A percentile compares a stretch with the other conserved stretches of the same genome.
Evolutionary conservation across 768 basidiomycete species (phyloP).

Genomic region (Lactarius deliciosus): DNA sequence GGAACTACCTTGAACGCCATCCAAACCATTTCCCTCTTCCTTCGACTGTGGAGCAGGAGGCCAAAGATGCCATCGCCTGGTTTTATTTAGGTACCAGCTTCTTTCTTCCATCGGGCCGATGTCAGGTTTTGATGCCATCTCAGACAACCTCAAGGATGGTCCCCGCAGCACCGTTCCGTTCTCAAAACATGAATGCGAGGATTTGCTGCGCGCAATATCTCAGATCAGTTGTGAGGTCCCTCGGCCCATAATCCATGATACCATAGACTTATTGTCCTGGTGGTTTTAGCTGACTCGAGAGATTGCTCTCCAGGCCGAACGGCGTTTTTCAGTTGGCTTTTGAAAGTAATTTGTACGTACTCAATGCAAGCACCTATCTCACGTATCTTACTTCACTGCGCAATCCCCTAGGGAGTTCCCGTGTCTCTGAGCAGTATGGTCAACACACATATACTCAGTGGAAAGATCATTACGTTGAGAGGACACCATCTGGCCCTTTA

Average conservation of each 20-base stretch:
- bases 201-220: slow-evolving; percentile 41
- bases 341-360: slow-evolving; percentile 47
- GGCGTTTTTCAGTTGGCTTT: slow-evolving; percentile 50
- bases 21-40: slow-evolving; percentile 47
- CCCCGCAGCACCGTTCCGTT: slow-evolving; percentile 49
- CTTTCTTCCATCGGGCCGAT: slow-evolving; percentile 14
- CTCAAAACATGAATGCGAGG: slow-evolving; percentile 54
- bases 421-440: slow-evolving; percentile 48
- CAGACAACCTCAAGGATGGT: slow-evolving; percentile 51
- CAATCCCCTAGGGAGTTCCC: slow-evolving; percentile 39
- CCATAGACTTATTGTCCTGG: not conserved
- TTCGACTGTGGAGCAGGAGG: slow-evolving; percentile 44
- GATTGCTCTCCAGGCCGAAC: slow-evolving; percentile 43
- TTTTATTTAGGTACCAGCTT: slow-evolving; percentile 41
- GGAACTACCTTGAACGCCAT: slow-evolving; percentile 52
- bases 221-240: slow-evolving; percentile 21
- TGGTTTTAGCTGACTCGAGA: slow-evolving; percentile 26
- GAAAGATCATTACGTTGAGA: slow-evolving; percentile 29
- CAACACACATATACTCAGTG: slow-evolving; percentile 37
- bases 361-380: not conserved
- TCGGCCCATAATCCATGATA: not conserved
- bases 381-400: not conserved
- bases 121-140: slow-evolving; percentile 32
- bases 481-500: slow-evolving; percentile 28
- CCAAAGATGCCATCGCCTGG: slow-evolving; percentile 51